phyloP scores from a whole-genome alignment of 768 basidiomycete species.

The Rubroboletus pulcherrimus region DNA sequence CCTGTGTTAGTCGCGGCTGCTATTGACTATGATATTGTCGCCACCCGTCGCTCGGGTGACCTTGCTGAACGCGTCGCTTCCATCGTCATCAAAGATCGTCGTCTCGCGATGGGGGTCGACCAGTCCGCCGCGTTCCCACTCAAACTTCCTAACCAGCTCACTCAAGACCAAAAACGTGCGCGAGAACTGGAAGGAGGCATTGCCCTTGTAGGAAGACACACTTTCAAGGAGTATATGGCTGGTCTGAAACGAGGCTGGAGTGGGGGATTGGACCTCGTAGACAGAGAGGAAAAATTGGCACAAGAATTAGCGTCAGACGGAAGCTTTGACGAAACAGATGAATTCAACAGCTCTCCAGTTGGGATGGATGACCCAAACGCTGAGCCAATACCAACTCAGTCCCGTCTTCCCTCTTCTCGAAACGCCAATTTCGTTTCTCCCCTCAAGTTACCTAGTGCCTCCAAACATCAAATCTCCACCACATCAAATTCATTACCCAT shows the following conservation, averaged over 20 bases:
- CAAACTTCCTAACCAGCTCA: constrained; percentile 50
- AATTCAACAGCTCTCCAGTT: constrained; percentile 23
- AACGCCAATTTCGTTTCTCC: constrained; percentile 34
- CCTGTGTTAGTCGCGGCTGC: constrained; percentile 93
- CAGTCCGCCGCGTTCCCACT: constrained; percentile 38
- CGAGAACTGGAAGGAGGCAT: constrained; percentile 78
- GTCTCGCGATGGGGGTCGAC: constrained; percentile 64
- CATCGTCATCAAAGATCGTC: constrained; percentile 65
- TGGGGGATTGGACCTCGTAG: constrained; percentile 60
- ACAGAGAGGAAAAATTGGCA: constrained; percentile 69
- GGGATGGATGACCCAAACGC: constrained; percentile 29
- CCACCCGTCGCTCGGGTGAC: constrained; percentile 82
- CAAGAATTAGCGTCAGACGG: constrained; percentile 66
- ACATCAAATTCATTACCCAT: constrained; percentile 23
- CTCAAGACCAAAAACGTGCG: constrained; percentile 48
- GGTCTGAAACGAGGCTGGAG: constrained; percentile 86
- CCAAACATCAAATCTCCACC: constrained; percentile 14
- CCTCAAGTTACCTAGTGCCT: constrained; percentile 23
- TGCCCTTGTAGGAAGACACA: constrained; percentile 82
- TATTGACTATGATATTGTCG: constrained; percentile 83
- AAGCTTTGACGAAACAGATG: constrained; percentile 68
- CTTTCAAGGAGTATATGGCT: constrained; percentile 92
- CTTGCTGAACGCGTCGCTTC: constrained; percentile 74
- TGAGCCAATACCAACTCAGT: constrained; percentile 41
- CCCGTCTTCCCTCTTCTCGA: constrained; percentile 34